phyloP scores from a whole-genome alignment of 257 asterid species.

The Mitragyna speciosa region DNA sequence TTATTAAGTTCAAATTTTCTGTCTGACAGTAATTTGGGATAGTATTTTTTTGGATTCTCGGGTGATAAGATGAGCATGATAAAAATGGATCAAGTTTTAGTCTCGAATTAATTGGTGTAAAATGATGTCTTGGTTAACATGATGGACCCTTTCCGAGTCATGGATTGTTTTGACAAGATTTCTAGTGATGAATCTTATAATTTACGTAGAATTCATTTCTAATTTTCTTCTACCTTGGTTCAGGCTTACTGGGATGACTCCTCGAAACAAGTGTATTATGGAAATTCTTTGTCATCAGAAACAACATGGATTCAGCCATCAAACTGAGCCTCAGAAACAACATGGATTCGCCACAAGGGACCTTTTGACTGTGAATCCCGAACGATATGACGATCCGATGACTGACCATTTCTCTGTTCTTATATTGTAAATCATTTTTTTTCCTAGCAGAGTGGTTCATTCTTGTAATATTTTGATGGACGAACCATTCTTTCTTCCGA shows the following conservation, averaged over 20 bases:
- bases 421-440: slow-evolving; percentile 1
- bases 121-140: background rate
- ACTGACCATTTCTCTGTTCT: background rate
- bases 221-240: background rate
- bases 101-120: background rate
- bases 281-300: slow-evolving; percentile 63
- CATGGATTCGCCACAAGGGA: too few relatives aligned
- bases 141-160: background rate
- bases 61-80: background rate
- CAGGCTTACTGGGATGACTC: slow-evolving; percentile 88
- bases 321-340: slow-evolving; percentile 8
- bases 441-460: background rate
- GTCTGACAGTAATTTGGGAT: background rate
- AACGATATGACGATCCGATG: too few relatives aligned
- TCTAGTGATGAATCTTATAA: background rate
- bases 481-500: background rate
- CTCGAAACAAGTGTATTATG: slow-evolving; percentile 74
- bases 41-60: background rate
- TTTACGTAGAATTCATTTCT: background rate
- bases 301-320: slow-evolving; percentile 80
- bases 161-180: background rate
- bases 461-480: background rate
- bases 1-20: background rate
- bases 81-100: background rate
- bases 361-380: background rate